Conservation (phyloP, 2,329 filamentous ascomycete species). For the Colletotrichum incanum region DNA sequence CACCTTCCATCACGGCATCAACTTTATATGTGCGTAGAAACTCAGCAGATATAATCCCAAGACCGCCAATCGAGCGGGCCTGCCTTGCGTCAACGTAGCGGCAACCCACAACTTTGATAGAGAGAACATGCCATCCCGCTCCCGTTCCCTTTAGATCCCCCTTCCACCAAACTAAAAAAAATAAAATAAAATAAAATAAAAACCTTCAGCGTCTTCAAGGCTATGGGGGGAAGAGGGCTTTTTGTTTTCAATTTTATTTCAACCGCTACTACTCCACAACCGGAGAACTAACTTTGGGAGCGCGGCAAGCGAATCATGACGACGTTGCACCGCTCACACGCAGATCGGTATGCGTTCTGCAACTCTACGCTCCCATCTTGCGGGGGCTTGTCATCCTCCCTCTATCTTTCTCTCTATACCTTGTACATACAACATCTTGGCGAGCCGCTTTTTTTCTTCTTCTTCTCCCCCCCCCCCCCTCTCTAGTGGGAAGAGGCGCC, state of each 20-base stretch:
- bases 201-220: background rate
- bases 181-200: background rate
- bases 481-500: background rate
- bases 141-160: background rate
- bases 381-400: background rate
- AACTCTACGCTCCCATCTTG: background rate
- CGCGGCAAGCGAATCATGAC: background rate
- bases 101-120: background rate
- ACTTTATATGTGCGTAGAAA: background rate
- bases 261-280: background rate
- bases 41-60: background rate
- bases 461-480: too few species aligned
- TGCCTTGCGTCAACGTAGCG: background rate
- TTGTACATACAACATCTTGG: background rate
- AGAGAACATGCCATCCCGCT: slow-evolving; percentile 11
- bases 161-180: background rate
- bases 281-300: background rate
- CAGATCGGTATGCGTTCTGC: background rate
- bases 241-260: background rate
- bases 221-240: background rate
- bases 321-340: slow-evolving; percentile 1
- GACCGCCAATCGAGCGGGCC: background rate
- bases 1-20: background rate
- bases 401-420: background rate
- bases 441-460: too few species aligned